phyloP scores from a whole-genome alignment of 2,329 filamentous ascomycete species.

The Aspergillus transmontanensis region DNA sequence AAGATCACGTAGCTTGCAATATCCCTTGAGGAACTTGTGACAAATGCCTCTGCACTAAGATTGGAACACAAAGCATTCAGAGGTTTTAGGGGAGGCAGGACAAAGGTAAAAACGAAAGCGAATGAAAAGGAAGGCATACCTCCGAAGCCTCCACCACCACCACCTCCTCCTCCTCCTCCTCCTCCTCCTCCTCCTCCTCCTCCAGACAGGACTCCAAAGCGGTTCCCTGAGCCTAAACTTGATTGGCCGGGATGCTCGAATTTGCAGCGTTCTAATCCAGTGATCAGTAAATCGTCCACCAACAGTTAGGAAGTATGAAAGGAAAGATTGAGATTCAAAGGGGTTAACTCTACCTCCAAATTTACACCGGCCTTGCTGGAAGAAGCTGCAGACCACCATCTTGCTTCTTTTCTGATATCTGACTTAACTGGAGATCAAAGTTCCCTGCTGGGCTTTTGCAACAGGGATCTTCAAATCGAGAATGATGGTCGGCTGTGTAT shows the following conservation, averaged over 20 bases:
- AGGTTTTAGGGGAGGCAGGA: background rate
- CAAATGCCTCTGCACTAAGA: background rate
- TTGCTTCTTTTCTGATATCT: constrained; percentile 15
- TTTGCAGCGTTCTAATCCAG: constrained; percentile 57
- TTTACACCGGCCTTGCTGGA: constrained; percentile 65
- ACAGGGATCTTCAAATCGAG: background rate
- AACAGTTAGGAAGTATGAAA: background rate
- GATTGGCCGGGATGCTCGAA: constrained; percentile 58
- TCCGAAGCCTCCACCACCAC: constrained; percentile 32
- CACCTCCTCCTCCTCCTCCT: constrained; percentile 31
- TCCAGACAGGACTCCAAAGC: constrained; percentile 57
- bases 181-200: constrained; percentile 35
- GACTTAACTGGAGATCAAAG: background rate
- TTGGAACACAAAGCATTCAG: background rate
- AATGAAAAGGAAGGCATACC: constrained; percentile 33
- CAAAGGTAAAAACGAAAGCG: background rate
- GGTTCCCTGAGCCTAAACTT: constrained; percentile 52
- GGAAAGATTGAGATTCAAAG: background rate
- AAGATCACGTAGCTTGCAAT: background rate
- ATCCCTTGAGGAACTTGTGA: background rate
- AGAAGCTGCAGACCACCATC: constrained; percentile 64
- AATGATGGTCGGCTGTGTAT: background rate
- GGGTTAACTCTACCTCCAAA: constrained; percentile 58
- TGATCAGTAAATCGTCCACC: constrained; percentile 18
- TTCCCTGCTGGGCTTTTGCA: background rate